phyloP scores from a whole-genome alignment of 2,329 filamentous ascomycete genomes.

The Neoascochyta sp. region DNA sequence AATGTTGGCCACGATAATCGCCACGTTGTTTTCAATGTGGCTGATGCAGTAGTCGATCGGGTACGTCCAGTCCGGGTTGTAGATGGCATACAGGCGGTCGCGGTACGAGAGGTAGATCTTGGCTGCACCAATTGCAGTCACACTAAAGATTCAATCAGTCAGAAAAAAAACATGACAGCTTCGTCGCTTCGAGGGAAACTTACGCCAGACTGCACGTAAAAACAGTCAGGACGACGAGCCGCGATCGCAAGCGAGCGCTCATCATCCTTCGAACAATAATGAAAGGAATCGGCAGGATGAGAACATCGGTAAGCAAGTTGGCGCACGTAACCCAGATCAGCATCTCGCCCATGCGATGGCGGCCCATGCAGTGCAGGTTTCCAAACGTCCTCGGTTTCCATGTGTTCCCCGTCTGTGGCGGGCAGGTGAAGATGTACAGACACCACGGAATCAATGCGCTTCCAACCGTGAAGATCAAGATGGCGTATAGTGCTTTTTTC shows the following conservation, averaged over 20 bases:
- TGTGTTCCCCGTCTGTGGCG: slow-evolving; percentile 39
- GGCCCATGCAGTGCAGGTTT: slow-evolving; percentile 37
- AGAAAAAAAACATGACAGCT: too few species aligned
- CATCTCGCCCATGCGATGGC: slow-evolving; percentile 38
- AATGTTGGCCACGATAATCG: slow-evolving; percentile 42
- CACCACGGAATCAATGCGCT: slow-evolving; percentile 37
- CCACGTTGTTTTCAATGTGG: slow-evolving; percentile 42
- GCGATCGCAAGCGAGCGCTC: slow-evolving; percentile 38
- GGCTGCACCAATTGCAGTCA: slow-evolving; percentile 39
- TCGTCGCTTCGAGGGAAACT: too few species aligned
- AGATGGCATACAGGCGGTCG: slow-evolving; percentile 37
- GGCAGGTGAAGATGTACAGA: slow-evolving; percentile 41
- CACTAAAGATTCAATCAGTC: slow-evolving; percentile 18
- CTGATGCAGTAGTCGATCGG: slow-evolving; percentile 42
- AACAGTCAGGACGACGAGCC: slow-evolving; percentile 38
- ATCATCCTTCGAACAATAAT: slow-evolving; percentile 42
- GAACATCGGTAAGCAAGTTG: slow-evolving; percentile 40
- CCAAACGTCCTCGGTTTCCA: slow-evolving; percentile 40
- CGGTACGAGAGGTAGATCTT: slow-evolving; percentile 42
- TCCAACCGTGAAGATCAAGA: slow-evolving; percentile 36
- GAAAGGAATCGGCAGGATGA: slow-evolving; percentile 42
- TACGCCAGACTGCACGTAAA: slow-evolving; percentile 42
- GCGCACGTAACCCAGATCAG: slow-evolving; percentile 42
- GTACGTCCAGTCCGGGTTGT: slow-evolving; percentile 42
- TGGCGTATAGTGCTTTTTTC: slow-evolving; percentile 37